Percentiles rank a stretch among this genome's conserved stretches.
Conservation (phyloP, 768 basidiomycete species). For the Boletus huronensis region DNA sequence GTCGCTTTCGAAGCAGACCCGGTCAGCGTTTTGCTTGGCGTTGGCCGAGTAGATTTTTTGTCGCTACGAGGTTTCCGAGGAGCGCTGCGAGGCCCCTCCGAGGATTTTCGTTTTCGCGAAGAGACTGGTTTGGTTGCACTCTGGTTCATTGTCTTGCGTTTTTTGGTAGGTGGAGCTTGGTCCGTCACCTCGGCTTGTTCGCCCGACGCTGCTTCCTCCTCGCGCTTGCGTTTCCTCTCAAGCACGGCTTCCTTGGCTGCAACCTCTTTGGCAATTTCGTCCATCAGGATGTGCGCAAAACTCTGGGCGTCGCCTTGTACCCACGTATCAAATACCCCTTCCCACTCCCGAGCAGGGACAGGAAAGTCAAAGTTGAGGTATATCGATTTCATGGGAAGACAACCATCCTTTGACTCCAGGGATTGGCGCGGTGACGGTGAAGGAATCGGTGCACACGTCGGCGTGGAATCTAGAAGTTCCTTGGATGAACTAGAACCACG, state of each 20-base stretch:
- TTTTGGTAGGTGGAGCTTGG: constrained; percentile 23
- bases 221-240: constrained; percentile 56
- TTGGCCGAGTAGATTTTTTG: constrained; percentile 10
- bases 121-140: constrained; percentile 14
- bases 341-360: constrained; percentile 81
- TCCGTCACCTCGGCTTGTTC: constrained; percentile 12
- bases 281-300: constrained; percentile 61
- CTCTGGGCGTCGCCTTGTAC: constrained; percentile 82
- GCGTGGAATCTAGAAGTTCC: constrained; percentile 24
- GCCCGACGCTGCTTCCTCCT: constrained; percentile 39
- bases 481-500: constrained; percentile 39
- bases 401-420: constrained; percentile 40
- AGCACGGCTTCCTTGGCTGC: constrained; percentile 49
- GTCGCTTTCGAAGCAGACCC: constrained; percentile 20
- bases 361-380: constrained; percentile 89
- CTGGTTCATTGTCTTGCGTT: constrained; percentile 18
- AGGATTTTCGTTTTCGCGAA: constrained; percentile 24
- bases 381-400: constrained; percentile 58
- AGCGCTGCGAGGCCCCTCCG: constrained; percentile 16
- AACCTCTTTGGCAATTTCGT: constrained; percentile 55
- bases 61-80: constrained; percentile 33
- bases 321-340: constrained; percentile 88
- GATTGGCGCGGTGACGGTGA: constrained; percentile 45
- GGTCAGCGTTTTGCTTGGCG: constrained; percentile 15
- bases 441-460: constrained; percentile 39